Evolutionary conservation across 2,329 filamentous ascomycete species (phyloP).

Genomic region (Exophiala sp.): DNA sequence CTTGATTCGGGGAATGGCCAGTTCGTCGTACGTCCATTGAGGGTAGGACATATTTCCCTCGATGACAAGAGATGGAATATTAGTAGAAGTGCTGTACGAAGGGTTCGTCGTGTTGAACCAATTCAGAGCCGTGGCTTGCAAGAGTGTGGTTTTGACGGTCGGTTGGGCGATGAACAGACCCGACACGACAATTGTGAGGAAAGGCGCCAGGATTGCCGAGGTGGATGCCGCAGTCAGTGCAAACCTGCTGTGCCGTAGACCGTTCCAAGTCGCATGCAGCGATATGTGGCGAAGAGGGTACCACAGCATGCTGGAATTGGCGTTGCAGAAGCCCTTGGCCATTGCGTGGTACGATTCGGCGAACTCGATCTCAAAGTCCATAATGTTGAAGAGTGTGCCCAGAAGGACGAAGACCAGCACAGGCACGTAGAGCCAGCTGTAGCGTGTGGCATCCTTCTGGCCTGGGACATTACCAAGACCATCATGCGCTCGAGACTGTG

Average conservation of each 20-base stretch:
- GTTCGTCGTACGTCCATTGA: constrained; percentile 20
- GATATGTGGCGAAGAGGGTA: constrained; percentile 17
- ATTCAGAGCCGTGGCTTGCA: constrained; percentile 28
- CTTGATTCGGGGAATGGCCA: constrained; percentile 11
- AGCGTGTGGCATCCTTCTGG: constrained; percentile 11
- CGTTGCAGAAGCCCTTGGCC: constrained; percentile 13
- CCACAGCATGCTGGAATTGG: constrained; percentile 19
- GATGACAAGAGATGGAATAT: constrained; percentile 14
- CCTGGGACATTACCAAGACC: constrained; percentile 14
- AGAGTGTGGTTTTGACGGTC: constrained; percentile 11
- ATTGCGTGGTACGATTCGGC: constrained; percentile 20
- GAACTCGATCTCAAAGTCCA: constrained; percentile 22
- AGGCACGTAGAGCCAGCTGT: constrained; percentile 29
- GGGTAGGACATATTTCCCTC: constrained; percentile 24
- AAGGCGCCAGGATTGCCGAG: constrained; percentile 25
- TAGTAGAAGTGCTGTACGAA: background rate
- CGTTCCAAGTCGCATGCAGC: constrained; percentile 15
- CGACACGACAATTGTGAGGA: constrained; percentile 29
- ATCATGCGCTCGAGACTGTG: constrained; percentile 13
- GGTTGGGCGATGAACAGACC: constrained; percentile 28
- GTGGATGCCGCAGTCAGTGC: constrained; percentile 23
- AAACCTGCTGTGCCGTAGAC: constrained; percentile 17
- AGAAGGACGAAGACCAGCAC: constrained; percentile 21
- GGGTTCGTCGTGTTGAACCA: constrained; percentile 22
- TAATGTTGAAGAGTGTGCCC: constrained; percentile 22